Conservation (phyloP, 179 eudicot genomes). For the Vitellaria paradoxa region DNA sequence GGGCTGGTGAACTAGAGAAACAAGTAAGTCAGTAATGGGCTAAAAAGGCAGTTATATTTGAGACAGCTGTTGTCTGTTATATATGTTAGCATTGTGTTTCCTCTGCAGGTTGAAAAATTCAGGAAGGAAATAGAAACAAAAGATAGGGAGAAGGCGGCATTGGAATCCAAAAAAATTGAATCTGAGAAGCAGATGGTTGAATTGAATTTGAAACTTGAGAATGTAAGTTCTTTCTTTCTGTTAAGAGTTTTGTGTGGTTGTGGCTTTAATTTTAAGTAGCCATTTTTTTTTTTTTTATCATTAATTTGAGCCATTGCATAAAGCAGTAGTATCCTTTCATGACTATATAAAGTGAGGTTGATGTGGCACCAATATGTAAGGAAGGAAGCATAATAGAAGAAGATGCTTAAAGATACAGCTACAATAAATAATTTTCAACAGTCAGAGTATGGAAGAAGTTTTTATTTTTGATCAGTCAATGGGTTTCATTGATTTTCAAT, state of each 20-base stretch:
- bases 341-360: background rate
- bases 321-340: background rate
- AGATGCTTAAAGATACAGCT: background rate
- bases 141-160: conserved; percentile 44
- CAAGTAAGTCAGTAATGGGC: conserved; percentile 34
- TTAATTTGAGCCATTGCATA: background rate
- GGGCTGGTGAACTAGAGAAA: conserved; percentile 60
- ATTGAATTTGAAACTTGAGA: conserved; percentile 45
- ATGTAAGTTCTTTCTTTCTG: conserved; percentile 42
- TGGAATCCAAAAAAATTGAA: conserved; percentile 51
- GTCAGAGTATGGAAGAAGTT: background rate
- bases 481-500: background rate
- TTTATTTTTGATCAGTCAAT: too few relatives aligned
- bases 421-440: background rate
- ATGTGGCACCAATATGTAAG: background rate
- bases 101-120: conserved; percentile 53
- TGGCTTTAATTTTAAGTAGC: background rate
- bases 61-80: background rate
- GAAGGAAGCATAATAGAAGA: background rate
- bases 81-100: background rate
- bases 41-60: background rate
- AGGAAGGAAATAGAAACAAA: conserved; percentile 54
- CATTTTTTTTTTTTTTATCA: background rate
- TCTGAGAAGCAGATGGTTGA: conserved; percentile 53
- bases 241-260: background rate